A percentile compares a stretch with the other conserved stretches of the same genome.
These are phyloP conservation scores for Ogataea minuta DNA, from an alignment of 805 yeast species.

Conservation along the genomic window DNA sequence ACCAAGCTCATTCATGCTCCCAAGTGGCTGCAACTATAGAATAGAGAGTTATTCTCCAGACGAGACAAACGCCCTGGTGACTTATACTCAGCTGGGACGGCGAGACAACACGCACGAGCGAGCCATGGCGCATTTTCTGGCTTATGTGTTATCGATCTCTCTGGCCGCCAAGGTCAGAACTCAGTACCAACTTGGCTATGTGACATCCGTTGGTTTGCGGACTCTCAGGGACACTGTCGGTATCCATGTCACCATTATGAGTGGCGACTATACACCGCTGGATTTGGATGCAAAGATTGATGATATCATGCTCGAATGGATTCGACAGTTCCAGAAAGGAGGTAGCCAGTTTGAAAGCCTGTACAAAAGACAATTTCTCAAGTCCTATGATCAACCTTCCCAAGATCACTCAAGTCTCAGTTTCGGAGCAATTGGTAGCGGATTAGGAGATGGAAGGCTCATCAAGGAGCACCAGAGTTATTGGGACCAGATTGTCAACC, in stretches of 20 bases:
- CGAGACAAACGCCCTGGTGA: constrained; percentile 50
- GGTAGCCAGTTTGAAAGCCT: constrained; percentile 34
- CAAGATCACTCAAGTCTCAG: constrained; percentile 27
- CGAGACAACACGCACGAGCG: constrained; percentile 36
- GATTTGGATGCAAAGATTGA: constrained; percentile 46
- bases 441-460: constrained; percentile 19
- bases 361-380: constrained; percentile 39
- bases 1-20: constrained; percentile 41
- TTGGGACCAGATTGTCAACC: constrained; percentile 50
- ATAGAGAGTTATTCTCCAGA: constrained; percentile 42
- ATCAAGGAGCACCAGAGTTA: constrained; percentile 44
- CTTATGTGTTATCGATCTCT: constrained; percentile 44
- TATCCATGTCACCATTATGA: constrained; percentile 54
- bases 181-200: constrained; percentile 60
- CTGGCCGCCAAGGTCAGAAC: constrained; percentile 49
- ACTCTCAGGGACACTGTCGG: constrained; percentile 53
- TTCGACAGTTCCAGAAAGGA: constrained; percentile 29
- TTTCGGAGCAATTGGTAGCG: constrained; percentile 23
- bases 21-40: constrained; percentile 36
- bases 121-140: constrained; percentile 45
- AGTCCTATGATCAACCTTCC: constrained; percentile 19
- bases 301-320: constrained; percentile 45
- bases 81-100: constrained; percentile 57
- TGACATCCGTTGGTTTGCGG: constrained; percentile 56
- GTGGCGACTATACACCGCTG: constrained; percentile 43